Evolutionary conservation across 306 rosid species (phyloP).

Genomic region (Purshia tridentata): DNA sequence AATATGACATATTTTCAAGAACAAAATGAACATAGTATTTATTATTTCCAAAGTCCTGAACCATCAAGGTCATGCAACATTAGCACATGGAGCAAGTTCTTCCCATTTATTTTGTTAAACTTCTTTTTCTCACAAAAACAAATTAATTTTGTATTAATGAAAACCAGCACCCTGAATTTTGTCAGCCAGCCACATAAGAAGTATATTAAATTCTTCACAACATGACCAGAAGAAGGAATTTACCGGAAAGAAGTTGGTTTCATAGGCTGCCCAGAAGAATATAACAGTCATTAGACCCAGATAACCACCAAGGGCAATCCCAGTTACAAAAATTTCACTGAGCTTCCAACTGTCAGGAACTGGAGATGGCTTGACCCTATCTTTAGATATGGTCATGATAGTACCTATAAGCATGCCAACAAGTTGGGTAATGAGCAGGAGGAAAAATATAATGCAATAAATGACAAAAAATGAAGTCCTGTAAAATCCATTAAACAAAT

Average conservation of each 20-base stretch:
- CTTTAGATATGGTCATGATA: conserved; percentile 81
- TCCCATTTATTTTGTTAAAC: no score
- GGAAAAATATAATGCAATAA: background rate
- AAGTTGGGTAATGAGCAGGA: conserved; percentile 10
- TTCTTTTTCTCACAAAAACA: no score
- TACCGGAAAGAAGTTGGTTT: conserved; percentile 56
- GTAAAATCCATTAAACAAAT: conserved; percentile 1
- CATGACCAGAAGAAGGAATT: conserved; percentile 6
- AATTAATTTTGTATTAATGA: no score
- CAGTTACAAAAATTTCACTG: conserved; percentile 71
- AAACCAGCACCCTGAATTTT: background rate
- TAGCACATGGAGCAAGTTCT: no score
- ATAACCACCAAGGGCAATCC: conserved; percentile 61
- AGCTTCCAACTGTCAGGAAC: conserved; percentile 76
- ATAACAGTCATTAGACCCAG: conserved; percentile 61
- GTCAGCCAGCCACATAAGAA: background rate
- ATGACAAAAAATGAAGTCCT: background rate
- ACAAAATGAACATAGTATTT: no score
- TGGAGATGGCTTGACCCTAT: conserved; percentile 75
- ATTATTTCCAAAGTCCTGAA: no score
- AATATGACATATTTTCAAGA: no score
- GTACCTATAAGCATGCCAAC: conserved; percentile 43
- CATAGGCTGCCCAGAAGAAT: conserved; percentile 45
- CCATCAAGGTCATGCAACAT: no score
- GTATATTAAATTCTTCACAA: background rate